phyloP scores from a whole-genome alignment of 495 filamentous ascomycete species.

The Achaetomiella virescens region DNA sequence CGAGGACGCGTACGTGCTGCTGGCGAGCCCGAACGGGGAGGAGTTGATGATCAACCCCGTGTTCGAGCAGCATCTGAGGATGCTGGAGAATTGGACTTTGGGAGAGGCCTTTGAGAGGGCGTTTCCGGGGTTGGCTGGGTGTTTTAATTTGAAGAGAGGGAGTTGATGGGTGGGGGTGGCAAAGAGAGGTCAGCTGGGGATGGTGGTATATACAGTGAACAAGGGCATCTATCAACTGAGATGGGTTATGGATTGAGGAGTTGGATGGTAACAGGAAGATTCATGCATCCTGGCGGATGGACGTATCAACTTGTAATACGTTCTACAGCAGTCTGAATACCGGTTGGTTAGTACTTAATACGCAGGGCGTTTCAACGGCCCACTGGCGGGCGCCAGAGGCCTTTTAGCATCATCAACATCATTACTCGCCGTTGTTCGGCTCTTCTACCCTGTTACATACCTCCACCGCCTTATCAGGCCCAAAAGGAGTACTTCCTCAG shows the following conservation, averaged over 20 bases:
- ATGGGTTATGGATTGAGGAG: no score
- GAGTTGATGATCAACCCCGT: constrained; percentile 71
- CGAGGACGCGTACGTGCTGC: constrained; percentile 55
- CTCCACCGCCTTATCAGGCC: background rate
- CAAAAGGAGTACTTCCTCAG: constrained; percentile 31
- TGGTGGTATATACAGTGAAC: background rate
- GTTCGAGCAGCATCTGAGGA: constrained; percentile 66
- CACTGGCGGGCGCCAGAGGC: no score
- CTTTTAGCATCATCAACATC: no score
- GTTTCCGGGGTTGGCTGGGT: constrained; percentile 56
- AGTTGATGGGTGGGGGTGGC: background rate
- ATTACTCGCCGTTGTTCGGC: background rate
- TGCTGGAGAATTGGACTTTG: constrained; percentile 70
- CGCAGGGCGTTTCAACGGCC: no score
- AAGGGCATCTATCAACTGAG: background rate
- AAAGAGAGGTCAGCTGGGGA: background rate
- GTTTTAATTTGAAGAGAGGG: constrained; percentile 32
- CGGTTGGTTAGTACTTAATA: no score
- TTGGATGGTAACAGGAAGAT: no score
- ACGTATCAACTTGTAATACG: no score
- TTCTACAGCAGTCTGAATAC: no score
- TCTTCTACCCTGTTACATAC: background rate
- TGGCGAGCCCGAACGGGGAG: constrained; percentile 48
- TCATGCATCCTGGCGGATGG: no score
- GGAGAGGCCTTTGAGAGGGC: constrained; percentile 59